These are phyloP conservation scores for Galerina marginata DNA, from an alignment of 768 basidiomycete genomes.

Conservation along the genomic window DNA sequence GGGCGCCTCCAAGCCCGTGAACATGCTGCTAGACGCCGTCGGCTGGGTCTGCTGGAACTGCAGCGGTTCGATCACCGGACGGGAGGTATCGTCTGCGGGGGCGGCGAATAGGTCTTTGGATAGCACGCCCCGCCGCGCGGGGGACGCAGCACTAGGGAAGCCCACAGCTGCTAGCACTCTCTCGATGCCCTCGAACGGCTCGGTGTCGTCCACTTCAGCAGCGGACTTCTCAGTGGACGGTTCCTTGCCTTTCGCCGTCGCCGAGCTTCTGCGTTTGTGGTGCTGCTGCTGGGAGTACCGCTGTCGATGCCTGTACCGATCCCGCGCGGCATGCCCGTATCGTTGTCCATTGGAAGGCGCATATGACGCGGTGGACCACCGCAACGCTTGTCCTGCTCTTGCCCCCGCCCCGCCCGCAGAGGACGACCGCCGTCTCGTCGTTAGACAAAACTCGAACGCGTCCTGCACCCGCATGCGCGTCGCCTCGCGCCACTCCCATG, in stretches of 20 bases:
- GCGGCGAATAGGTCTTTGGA: constrained; percentile 68
- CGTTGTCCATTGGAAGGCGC: constrained; percentile 20
- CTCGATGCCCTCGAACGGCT: constrained; percentile 57
- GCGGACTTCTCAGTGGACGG: constrained; percentile 16
- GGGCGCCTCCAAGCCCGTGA: constrained; percentile 22
- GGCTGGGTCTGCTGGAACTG: constrained; percentile 17
- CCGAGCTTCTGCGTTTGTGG: constrained; percentile 29
- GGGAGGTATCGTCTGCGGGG: constrained; percentile 29
- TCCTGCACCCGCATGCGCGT: constrained; percentile 76
- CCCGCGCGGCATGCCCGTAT: constrained; percentile 11
- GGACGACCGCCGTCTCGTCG: constrained; percentile 32
- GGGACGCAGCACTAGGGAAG: constrained; percentile 53
- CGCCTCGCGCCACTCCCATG: constrained; percentile 81
- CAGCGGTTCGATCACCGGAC: constrained; percentile 18
- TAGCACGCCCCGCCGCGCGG: constrained; percentile 62
- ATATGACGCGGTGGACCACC: constrained; percentile 35
- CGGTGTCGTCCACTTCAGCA: constrained; percentile 21
- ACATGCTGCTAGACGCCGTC: constrained; percentile 10
- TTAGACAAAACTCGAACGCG: constrained; percentile 80
- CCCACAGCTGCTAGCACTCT: constrained; percentile 64
- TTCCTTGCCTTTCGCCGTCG: constrained; percentile 37
- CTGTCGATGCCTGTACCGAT: not conserved
- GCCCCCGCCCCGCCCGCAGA: constrained; percentile 16
- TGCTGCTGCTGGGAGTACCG: not conserved
- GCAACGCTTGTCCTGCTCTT: constrained; percentile 1